Evolutionary conservation across 2,329 filamentous ascomycete species (phyloP).

Genomic region (Ceratocystis albifundus): DNA sequence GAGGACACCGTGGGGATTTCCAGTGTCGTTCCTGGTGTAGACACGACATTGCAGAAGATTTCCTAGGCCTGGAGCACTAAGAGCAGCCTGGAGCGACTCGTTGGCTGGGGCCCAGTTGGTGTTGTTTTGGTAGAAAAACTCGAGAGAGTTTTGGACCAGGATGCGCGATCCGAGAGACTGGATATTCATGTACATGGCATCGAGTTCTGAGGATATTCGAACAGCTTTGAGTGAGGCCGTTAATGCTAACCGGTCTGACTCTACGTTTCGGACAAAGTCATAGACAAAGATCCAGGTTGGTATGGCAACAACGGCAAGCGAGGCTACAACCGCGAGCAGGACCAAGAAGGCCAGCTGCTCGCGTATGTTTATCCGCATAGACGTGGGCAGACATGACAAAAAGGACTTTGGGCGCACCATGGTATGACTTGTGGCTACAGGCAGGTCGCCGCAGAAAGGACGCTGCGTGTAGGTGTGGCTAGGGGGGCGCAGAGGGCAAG

Average conservation of each 20-base stretch:
- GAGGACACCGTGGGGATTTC: constrained; percentile 45
- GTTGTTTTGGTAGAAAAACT: constrained; percentile 45
- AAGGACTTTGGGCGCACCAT: constrained; percentile 22
- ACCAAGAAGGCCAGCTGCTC: constrained; percentile 77
- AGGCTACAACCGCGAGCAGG: constrained; percentile 59
- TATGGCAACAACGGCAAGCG: constrained; percentile 66
- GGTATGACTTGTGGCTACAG: not conserved
- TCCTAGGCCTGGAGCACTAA: constrained; percentile 47
- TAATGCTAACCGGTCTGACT: constrained; percentile 54
- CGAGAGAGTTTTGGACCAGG: constrained; percentile 44
- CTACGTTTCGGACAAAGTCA: constrained; percentile 41
- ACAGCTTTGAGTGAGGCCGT: constrained; percentile 80
- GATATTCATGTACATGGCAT: constrained; percentile 65
- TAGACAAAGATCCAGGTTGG: constrained; percentile 56
- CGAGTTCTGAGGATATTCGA: constrained; percentile 65
- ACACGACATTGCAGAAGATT: constrained; percentile 60
- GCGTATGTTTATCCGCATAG: constrained; percentile 76
- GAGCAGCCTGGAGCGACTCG: constrained; percentile 58
- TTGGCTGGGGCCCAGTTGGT: constrained; percentile 50
- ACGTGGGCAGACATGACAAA: constrained; percentile 24
- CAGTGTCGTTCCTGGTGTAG: constrained; percentile 56
- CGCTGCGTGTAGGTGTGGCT: not conserved
- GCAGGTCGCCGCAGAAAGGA: not conserved
- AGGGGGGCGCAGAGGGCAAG: not conserved
- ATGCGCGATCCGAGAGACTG: constrained; percentile 58